Conservation (phyloP, 139 green algal species). For the Yamagishiella unicocca region DNA sequence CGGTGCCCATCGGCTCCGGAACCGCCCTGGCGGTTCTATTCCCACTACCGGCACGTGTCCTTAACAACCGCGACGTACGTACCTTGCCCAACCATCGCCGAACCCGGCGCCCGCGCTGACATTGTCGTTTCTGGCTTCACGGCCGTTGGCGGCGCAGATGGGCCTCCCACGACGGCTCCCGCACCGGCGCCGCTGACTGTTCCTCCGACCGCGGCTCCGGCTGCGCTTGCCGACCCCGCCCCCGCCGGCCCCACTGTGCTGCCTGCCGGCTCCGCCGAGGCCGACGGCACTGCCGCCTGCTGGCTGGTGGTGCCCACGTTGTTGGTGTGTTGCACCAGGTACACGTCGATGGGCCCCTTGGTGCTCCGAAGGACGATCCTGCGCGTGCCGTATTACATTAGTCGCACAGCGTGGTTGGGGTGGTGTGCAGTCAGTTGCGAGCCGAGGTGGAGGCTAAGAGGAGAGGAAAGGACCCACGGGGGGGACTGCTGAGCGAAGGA, state of each 20-base stretch:
- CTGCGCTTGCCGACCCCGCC: not conserved
- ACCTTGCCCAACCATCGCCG: not conserved
- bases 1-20: no score
- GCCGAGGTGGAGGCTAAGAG: no score
- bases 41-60: no score
- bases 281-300: constrained; percentile 19
- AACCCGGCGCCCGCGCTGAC: not conserved
- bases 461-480: no score
- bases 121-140: not conserved
- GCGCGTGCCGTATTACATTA: no score
- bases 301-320: constrained; percentile 19
- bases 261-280: constrained; percentile 14
- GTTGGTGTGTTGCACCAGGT: constrained; percentile 73
- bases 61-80: not conserved
- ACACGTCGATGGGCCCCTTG: constrained; percentile 74
- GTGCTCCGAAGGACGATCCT: constrained; percentile 73
- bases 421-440: no score
- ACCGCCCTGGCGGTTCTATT: no score
- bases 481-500: no score
- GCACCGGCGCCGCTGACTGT: not conserved
- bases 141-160: not conserved
- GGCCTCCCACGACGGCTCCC: not conserved
- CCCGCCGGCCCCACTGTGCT: constrained; percentile 32
- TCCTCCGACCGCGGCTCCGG: not conserved
- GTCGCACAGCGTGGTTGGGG: no score